Base-by-base conservation (phyloP, 169 alveolate genomes). In the Cryptosporidium sp. region DNA sequence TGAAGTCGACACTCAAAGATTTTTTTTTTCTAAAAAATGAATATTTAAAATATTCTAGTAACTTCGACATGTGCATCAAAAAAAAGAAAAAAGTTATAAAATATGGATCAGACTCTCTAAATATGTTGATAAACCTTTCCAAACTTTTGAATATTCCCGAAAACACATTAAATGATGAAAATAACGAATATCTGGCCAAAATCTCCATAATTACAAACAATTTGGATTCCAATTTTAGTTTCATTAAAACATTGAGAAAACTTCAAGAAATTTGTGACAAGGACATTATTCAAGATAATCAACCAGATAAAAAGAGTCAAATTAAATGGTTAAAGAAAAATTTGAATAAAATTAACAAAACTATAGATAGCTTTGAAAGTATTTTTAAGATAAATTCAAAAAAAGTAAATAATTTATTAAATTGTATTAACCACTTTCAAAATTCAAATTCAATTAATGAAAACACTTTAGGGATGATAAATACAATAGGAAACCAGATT, bases 341-440 rank as follows among this genome's bases (percentile, higher is more conserved):
- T 14, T 31, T 37, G 4, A 39, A 41, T 10, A 37, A 50, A 26
- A 65, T 80, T n/a, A 65, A 5, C 21, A 65, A 59, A 67, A 39
- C 67, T 18, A 18, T 80, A 52, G 48, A 23, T 26, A 35, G 55
- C 12, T n/a, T 62, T 35, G 89, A 80, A 62, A 7, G 7, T 14
- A 31, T 80, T 18, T 21, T 65, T 7, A 80, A 80, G 10, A 41
- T 37, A 18, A 14, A 61, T 16, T 62, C 50, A 80, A 80, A 62
- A 16, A 62, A 62, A 61, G 48, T 62, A 4, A 45, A 62, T 14
- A 59, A 62, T 45, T 65, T 80, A 18, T 26, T 65, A 80, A 80
- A 80, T 29, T 80, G 89, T 43, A 80, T 80, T 43, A 80, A 48
- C 14, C 75, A 80, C 50, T 80, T 80, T 65, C 80, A 80, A 70